Percentiles rank a stretch among this genome's conserved stretches.
Evolutionary conservation across 345 rosid species (phyloP).

Genomic region (Psidium guajava): DNA sequence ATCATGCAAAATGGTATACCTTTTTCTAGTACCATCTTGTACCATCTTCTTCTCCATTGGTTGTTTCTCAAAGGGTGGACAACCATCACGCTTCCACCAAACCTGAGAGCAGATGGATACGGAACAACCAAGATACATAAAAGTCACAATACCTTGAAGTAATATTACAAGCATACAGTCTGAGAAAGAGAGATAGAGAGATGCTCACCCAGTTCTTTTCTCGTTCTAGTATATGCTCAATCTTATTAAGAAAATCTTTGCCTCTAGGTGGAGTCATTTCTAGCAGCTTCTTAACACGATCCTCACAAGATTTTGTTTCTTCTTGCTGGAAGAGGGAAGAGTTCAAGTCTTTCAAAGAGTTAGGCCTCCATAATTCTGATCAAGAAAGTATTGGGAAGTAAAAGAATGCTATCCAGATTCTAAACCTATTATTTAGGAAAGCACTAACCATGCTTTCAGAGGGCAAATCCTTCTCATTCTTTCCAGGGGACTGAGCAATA

Average conservation of each 20-base stretch:
- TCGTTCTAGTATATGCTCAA: constrained; percentile 85
- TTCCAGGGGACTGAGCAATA: constrained; percentile 69
- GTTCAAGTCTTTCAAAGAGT: not conserved
- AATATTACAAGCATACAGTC: not conserved
- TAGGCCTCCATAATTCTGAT: not conserved
- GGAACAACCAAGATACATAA: not conserved
- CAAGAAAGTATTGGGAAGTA: not conserved
- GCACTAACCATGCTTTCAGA: constrained; percentile 92
- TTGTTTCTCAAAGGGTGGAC: constrained; percentile 93
- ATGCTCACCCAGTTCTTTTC: constrained; percentile 91
- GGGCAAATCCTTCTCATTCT: constrained; percentile 84
- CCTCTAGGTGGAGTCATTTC: constrained; percentile 95
- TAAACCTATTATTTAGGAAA: not conserved
- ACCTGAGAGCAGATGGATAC: constrained; percentile 29
- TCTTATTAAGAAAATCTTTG: constrained; percentile 61
- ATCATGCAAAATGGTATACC: constrained; percentile 23
- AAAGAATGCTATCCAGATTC: not conserved
- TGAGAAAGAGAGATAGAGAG: not conserved
- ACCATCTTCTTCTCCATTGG: constrained; percentile 50
- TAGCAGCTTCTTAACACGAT: constrained; percentile 75
- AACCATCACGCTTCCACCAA: constrained; percentile 99
- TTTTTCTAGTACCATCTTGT: constrained; percentile 58
- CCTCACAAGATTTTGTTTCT: constrained; percentile 81
- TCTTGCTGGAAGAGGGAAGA: constrained; percentile 51
- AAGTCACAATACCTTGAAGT: not conserved